phyloP scores from a whole-genome alignment of 2,329 filamentous ascomycete species.

The Colletotrichum tamarilloi region DNA sequence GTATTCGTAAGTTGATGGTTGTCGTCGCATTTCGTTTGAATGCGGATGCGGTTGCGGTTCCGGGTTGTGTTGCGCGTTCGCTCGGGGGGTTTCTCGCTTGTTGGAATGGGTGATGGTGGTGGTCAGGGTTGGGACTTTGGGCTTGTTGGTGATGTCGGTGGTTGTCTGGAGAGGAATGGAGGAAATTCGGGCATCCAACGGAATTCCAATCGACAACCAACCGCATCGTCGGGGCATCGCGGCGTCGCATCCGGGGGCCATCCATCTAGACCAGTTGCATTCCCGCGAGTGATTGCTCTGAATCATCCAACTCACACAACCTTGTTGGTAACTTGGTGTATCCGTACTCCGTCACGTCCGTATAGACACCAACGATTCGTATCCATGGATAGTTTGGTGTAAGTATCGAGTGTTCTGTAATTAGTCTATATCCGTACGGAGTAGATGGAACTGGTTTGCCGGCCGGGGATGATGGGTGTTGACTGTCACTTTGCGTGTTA shows the following conservation, averaged over 20 bases:
- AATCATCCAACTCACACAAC: slow-evolving; percentile 24
- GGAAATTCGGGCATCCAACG: slow-evolving; percentile 28
- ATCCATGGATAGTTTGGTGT: background rate
- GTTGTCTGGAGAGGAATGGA: slow-evolving; percentile 26
- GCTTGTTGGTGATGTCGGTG: slow-evolving; percentile 21
- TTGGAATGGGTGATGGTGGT: background rate
- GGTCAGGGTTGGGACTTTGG: background rate
- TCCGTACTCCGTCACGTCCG: background rate
- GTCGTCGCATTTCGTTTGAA: slow-evolving; percentile 12
- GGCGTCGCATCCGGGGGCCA: slow-evolving; percentile 28
- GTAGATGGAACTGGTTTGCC: background rate
- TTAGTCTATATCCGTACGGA: no score
- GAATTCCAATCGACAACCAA: slow-evolving; percentile 18
- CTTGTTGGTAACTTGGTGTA: background rate
- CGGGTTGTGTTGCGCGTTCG: background rate
- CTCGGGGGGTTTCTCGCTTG: background rate
- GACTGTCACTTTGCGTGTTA: slow-evolving; percentile 11
- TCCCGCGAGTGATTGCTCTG: slow-evolving; percentile 25
- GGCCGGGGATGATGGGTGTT: background rate
- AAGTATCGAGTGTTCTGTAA: background rate
- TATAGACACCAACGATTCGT: background rate
- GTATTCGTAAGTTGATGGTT: slow-evolving; percentile 4
- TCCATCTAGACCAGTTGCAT: slow-evolving; percentile 28
- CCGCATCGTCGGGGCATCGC: slow-evolving; percentile 2
- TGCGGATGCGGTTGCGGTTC: background rate